A percentile compares a stretch with the other conserved stretches of the same genome.
Evolutionary conservation across 805 yeast species (phyloP).

Genomic region (Grigorovia transvaalensis): DNA sequence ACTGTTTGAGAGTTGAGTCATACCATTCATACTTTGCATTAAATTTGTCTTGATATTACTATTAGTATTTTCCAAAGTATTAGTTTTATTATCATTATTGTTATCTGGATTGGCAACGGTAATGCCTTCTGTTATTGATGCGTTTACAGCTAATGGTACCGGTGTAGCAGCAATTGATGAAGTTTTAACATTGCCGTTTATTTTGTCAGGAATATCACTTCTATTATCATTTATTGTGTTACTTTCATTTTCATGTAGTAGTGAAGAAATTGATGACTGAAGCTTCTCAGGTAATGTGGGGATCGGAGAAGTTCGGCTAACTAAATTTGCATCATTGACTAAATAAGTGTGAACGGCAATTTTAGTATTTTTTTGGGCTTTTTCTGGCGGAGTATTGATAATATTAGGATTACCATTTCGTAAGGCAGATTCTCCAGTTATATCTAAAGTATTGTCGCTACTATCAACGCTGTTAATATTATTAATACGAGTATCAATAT

Average conservation of each 20-base stretch:
- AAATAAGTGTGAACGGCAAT: constrained; percentile 35
- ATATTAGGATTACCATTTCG: background rate
- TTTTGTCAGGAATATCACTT: background rate
- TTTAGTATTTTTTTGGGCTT: constrained; percentile 3
- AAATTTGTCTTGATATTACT: background rate
- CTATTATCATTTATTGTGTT: background rate
- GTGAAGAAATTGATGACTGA: background rate
- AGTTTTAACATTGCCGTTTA: background rate
- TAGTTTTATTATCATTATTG: background rate
- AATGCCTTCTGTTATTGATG: background rate
- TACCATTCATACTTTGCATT: background rate
- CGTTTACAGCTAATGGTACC: background rate
- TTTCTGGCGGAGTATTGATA: background rate
- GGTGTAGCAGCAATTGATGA: background rate
- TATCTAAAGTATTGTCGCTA: background rate
- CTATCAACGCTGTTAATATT: background rate
- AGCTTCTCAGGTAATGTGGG: background rate
- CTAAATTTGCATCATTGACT: constrained; percentile 32
- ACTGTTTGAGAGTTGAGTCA: background rate
- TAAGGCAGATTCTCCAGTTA: background rate
- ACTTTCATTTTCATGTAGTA: background rate
- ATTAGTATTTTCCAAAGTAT: too few relatives aligned
- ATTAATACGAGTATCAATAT: background rate
- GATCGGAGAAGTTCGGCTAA: background rate
- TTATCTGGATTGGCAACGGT: background rate